Evolutionary conservation across 2,329 filamentous ascomycete genomes (phyloP).

Genomic region (Alternaria sp.): DNA sequence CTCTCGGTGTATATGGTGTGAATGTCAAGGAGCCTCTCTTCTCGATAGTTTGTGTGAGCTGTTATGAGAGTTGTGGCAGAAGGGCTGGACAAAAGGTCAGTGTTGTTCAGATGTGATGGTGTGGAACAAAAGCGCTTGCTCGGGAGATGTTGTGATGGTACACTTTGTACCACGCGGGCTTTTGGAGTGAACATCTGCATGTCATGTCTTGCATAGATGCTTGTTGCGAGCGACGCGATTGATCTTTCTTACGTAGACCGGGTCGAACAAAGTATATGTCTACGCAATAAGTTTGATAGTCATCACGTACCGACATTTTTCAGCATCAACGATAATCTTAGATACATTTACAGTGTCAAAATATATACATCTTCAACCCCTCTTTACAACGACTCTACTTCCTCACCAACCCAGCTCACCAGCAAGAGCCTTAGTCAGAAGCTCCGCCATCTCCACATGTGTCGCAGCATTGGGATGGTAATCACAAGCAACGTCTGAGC

Average conservation of each 20-base stretch:
- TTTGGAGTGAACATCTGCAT: too few species aligned
- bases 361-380: background rate
- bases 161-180: background rate
- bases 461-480: conserved; percentile 53
- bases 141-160: background rate
- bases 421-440: conserved; percentile 30
- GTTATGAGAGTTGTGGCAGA: background rate
- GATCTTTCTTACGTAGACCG: background rate
- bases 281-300: background rate
- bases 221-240: background rate
- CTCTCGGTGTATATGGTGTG: background rate
- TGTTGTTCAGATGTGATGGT: background rate
- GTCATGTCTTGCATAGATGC: too few species aligned
- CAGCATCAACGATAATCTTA: background rate
- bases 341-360: background rate
- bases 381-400: background rate
- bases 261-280: background rate
- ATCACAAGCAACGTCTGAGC: conserved; percentile 51
- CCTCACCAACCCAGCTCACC: conserved; percentile 23
- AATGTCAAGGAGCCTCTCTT: background rate
- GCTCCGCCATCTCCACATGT: conserved; percentile 37
- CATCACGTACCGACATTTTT: background rate
- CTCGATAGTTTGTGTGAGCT: background rate
- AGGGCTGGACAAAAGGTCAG: background rate
- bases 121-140: background rate